Percentiles rank a stretch among this genome's conserved stretches.
Evolutionary conservation across 768 basidiomycete species (phyloP).

Genomic region (Austroboletus eburneus): DNA sequence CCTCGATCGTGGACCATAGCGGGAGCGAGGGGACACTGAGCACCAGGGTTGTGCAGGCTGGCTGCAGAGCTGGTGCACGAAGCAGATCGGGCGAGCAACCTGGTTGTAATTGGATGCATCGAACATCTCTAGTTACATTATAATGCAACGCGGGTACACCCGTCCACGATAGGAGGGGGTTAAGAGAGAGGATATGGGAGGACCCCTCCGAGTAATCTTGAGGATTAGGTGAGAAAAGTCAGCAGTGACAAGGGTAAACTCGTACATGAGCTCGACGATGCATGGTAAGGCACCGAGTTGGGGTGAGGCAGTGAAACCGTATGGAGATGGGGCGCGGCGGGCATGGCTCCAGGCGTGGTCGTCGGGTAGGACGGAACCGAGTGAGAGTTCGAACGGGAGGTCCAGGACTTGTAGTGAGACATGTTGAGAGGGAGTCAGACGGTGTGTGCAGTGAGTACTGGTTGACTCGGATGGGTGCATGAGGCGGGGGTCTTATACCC

Average conservation of each 20-base stretch:
- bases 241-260: background rate
- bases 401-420: slow-evolving; percentile 23
- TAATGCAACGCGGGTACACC: slow-evolving; percentile 18
- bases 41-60: slow-evolving; percentile 10
- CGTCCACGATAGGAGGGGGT: slow-evolving; percentile 24
- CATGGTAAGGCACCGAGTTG: slow-evolving; percentile 20
- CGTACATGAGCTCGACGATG: slow-evolving; percentile 19
- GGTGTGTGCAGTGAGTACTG: slow-evolving; percentile 9
- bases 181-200: slow-evolving; percentile 20
- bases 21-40: slow-evolving; percentile 23
- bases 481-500: slow-evolving; percentile 26
- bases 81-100: slow-evolving; percentile 16
- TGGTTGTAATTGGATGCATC: slow-evolving; percentile 17
- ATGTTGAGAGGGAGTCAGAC: slow-evolving; percentile 15
- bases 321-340: slow-evolving; percentile 22
- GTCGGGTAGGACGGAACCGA: slow-evolving; percentile 10
- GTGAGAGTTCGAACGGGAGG: slow-evolving; percentile 7
- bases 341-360: slow-evolving; percentile 19
- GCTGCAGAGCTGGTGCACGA: slow-evolving; percentile 22
- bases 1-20: slow-evolving; percentile 28
- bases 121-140: slow-evolving; percentile 25
- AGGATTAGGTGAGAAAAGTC: background rate
- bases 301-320: slow-evolving; percentile 31
- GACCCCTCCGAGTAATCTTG: slow-evolving; percentile 12
- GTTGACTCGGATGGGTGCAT: slow-evolving; percentile 15